A percentile compares a stretch with the other conserved stretches of the same genome.
Evolutionary conservation across 371 early-diverging fungal genomes (phyloP).

Genomic region (Saksenaea vasiformis): DNA sequence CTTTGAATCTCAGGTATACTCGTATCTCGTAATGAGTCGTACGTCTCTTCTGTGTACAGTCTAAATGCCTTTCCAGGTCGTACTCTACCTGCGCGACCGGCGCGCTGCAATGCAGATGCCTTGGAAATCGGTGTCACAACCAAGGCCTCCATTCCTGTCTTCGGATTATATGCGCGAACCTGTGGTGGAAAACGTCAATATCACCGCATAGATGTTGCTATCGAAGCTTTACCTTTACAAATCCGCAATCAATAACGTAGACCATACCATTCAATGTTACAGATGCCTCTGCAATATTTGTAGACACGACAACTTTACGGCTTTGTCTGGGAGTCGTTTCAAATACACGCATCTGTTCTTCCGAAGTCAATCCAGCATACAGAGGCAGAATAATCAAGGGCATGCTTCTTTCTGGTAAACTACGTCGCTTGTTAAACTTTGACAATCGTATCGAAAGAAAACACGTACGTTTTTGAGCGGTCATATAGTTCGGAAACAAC

Average conservation of each 20-base stretch:
- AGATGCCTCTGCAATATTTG: slow-evolving; percentile 83
- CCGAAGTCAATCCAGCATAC: slow-evolving; percentile 74
- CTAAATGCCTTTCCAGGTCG: slow-evolving; percentile 70
- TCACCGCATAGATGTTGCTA: neutral
- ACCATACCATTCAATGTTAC: slow-evolving; percentile 84
- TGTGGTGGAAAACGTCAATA: slow-evolving; percentile 39
- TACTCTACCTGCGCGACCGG: slow-evolving; percentile 82
- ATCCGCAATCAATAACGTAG: slow-evolving; percentile 86
- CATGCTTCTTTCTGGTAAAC: slow-evolving; percentile 41
- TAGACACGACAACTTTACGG: slow-evolving; percentile 85
- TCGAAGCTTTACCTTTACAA: slow-evolving; percentile 66
- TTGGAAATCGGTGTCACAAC: slow-evolving; percentile 66
- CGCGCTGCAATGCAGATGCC: slow-evolving; percentile 78
- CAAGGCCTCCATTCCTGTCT: slow-evolving; percentile 62
- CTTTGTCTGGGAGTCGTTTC: slow-evolving; percentile 60
- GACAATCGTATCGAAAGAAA: neutral
- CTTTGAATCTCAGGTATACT: slow-evolving; percentile 78
- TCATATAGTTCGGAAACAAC: slow-evolving; percentile 58
- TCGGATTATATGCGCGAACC: slow-evolving; percentile 65
- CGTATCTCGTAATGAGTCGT: slow-evolving; percentile 45
- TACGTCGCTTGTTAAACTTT: neutral
- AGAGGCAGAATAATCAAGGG: slow-evolving; percentile 68
- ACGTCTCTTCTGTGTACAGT: slow-evolving; percentile 74
- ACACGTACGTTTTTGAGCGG: slow-evolving; percentile 52
- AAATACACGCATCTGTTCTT: slow-evolving; percentile 72